Conservation (phyloP, 2,329 filamentous ascomycete genomes). For the Penicillium sp. region DNA sequence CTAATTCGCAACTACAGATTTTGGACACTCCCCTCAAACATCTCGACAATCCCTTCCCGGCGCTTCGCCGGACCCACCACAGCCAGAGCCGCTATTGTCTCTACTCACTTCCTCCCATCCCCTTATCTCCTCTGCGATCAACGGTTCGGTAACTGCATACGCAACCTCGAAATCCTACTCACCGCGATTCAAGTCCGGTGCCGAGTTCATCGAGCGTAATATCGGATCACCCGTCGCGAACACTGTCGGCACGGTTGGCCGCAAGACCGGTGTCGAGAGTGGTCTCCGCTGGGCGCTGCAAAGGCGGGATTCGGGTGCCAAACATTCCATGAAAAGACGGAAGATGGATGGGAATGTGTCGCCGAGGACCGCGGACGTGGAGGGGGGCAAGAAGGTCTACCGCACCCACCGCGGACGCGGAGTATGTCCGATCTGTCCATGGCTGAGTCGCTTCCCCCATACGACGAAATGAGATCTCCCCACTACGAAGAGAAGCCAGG, state of each 20-base stretch:
- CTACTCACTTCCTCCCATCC: constrained; percentile 87
- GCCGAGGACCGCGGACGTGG: constrained; percentile 46
- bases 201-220: constrained; percentile 85
- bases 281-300: constrained; percentile 78
- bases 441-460: constrained; percentile 74
- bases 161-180: constrained; percentile 85
- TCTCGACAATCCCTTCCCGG: constrained; percentile 36
- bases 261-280: constrained; percentile 81
- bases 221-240: constrained; percentile 77
- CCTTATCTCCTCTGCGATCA: constrained; percentile 77
- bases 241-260: constrained; percentile 77
- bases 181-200: constrained; percentile 80
- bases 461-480: constrained; percentile 73
- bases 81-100: constrained; percentile 76
- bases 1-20: constrained; percentile 50
- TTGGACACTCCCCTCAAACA: constrained; percentile 60
- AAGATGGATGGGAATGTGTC: constrained; percentile 39
- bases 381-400: constrained; percentile 36
- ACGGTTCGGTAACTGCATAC: constrained; percentile 79
- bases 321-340: constrained; percentile 40
- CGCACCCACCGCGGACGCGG: constrained; percentile 36
- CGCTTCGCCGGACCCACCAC: constrained; percentile 41
- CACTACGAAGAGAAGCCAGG: constrained; percentile 56
- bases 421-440: constrained; percentile 64
- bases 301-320: constrained; percentile 36